Conservation (phyloP, 2,329 filamentous ascomycete genomes). For the Aschersonia sp. region DNA sequence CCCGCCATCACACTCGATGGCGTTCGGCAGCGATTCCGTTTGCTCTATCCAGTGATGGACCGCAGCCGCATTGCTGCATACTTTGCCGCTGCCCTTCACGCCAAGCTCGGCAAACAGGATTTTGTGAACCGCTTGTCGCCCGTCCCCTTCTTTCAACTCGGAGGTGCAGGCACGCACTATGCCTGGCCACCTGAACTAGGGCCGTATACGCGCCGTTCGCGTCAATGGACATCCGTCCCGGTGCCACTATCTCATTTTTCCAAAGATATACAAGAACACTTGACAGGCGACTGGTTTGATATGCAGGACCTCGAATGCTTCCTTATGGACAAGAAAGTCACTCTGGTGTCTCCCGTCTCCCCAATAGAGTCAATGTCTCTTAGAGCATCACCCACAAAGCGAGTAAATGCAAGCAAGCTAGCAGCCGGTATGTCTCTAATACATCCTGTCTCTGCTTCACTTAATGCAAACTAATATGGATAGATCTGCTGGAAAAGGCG, state of each 20-base stretch:
- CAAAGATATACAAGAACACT: conserved; percentile 2
- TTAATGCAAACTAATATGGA: not conserved
- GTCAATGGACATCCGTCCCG: conserved; percentile 1
- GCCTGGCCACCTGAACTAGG: conserved; percentile 1
- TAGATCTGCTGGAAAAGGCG: not conserved
- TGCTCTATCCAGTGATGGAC: conserved; percentile 4
- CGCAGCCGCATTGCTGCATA: conserved; percentile 4
- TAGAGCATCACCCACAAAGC: not conserved
- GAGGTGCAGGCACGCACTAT: conserved; percentile 42
- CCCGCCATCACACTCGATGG: conserved; percentile 3
- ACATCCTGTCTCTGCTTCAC: not conserved
- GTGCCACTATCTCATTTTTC: conserved; percentile 5
- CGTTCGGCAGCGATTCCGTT: conserved; percentile 5
- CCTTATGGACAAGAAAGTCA: conserved; percentile 3
- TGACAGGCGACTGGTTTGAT: conserved; percentile 8
- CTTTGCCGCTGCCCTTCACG: conserved; percentile 6
- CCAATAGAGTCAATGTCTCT: not conserved
- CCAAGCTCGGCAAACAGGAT: conserved; percentile 1
- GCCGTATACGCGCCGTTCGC: not conserved
- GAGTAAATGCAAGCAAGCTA: not conserved
- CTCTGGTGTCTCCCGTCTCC: not conserved
- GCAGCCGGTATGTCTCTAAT: not conserved
- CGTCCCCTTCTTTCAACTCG: conserved; percentile 44
- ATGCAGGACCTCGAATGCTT: conserved; percentile 8
- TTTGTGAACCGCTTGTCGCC: not conserved